Base-by-base conservation (phyloP, 2,329 filamentous ascomycete genomes). In the Ophioceras dolichostomum region DNA sequence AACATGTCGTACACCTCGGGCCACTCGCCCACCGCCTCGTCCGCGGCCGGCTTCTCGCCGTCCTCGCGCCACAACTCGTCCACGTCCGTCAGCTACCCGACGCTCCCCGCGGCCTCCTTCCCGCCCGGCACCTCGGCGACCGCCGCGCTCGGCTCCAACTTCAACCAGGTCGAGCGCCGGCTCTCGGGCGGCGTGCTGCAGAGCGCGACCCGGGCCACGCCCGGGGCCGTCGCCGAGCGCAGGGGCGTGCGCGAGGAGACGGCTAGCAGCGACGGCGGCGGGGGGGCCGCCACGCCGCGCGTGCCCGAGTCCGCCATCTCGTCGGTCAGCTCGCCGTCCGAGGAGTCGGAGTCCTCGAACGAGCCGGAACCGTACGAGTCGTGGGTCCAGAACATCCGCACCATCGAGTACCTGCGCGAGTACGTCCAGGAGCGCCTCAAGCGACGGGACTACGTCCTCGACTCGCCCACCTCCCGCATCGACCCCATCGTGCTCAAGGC, bases 1-100 rank as follows among this genome's bases (percentile, higher is more conserved):
- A 72, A 76, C 39, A 68, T 85, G 52, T 87, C 83, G 1, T 87
- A 87, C 60, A 78, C 76, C 28, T 85, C 83, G 10, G 78, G 79
- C 34, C 81, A 87, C 54, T 88, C 83, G 6, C 83, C 83, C 3
- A 72, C 67, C 45, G 76, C 79, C 20, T 84, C 80, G n/a, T 75
- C 73, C 33, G 72, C 79, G 22, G n/a, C n/a, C 41, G 79, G 70
- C 53, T 68, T 86, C 54, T 83, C 79, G 36, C 80, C 80, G 1
- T 67, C 71, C 32, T 73, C 72, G 10, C 71, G 79, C 38, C 73
- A 79, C 52, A 70, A 67, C 49, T 72, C 72, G 2, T 70, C 68
- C 5, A 59, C 67, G 18, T 73, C 73, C 32, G 72, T 75, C 49
- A 73, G 83, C 60, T 91, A 91, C 57, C 84, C 84, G 14, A 83